Evolutionary conservation across 2,329 filamentous ascomycete species (phyloP).

Genomic region (Aulographum hederae): DNA sequence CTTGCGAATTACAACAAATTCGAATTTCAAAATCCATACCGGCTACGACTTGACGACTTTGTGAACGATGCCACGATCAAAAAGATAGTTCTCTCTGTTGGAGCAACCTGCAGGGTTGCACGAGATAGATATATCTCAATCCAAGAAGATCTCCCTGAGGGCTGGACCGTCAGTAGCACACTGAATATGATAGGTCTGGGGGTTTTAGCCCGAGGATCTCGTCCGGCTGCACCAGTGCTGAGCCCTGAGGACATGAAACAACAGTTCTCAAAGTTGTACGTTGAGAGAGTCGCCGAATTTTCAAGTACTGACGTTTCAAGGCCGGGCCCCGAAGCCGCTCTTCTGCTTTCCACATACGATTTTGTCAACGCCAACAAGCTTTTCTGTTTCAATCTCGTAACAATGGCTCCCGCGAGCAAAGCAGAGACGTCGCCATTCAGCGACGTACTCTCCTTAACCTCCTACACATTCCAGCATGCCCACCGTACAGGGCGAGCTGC

Average conservation of each 20-base stretch:
- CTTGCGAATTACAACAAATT: conserved; percentile 99
- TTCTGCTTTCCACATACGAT: conserved; percentile 77
- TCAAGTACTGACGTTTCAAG: conserved; percentile 33
- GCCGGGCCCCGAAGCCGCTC: conserved; percentile 59
- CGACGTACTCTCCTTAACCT: conserved; percentile 71
- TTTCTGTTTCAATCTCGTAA: conserved; percentile 73
- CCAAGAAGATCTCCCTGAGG: conserved; percentile 77
- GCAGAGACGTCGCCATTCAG: conserved; percentile 57
- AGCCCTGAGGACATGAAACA: conserved; percentile 67
- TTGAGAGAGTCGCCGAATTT: conserved; percentile 25
- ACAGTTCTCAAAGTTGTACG: conserved; percentile 61
- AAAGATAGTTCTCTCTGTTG: conserved; percentile 62
- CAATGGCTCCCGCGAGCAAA: conserved; percentile 38
- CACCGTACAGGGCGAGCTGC: conserved; percentile 64
- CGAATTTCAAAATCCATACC: conserved; percentile 93
- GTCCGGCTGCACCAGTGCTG: conserved; percentile 38
- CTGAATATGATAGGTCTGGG: conserved; percentile 74
- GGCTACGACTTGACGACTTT: conserved; percentile 81
- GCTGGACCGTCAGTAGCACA: conserved; percentile 69
- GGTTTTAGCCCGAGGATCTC: conserved; percentile 49
- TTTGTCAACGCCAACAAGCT: conserved; percentile 90
- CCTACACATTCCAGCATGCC: conserved; percentile 86
- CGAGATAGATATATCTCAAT: conserved; percentile 66
- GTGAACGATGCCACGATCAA: conserved; percentile 79
- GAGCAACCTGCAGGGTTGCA: conserved; percentile 47